Conservation (phyloP, 192 early-diverging fungal species). For the Entomortierella lignicola region DNA sequence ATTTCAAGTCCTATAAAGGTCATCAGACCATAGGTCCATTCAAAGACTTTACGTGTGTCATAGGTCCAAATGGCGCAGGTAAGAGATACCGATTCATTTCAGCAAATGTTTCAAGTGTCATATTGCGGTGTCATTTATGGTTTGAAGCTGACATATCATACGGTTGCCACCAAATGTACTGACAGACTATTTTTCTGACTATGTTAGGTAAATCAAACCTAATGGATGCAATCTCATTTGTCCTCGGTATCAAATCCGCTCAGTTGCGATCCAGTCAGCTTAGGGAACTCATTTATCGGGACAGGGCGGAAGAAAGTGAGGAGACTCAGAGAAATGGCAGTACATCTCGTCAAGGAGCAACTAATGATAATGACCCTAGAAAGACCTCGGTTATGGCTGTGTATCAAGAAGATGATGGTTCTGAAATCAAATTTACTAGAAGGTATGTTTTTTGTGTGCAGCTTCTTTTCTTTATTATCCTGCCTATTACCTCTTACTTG, state of each 20-base stretch:
- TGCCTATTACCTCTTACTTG: too few relatives aligned
- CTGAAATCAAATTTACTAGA: slow-evolving; percentile 77
- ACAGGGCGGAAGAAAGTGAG: slow-evolving; percentile 63
- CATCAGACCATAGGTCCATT: slow-evolving; percentile 95
- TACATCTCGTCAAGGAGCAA: not conserved
- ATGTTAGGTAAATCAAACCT: slow-evolving; percentile 94
- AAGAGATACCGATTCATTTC: slow-evolving; percentile 7
- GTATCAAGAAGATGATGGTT: slow-evolving; percentile 75
- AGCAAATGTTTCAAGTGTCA: too few relatives aligned
- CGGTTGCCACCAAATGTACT: slow-evolving; percentile 36
- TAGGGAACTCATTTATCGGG: slow-evolving; percentile 91
- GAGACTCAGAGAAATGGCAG: slow-evolving; percentile 43
- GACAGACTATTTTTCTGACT: not conserved
- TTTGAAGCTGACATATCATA: not conserved
- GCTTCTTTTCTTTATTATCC: too few relatives aligned
- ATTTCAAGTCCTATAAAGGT: slow-evolving; percentile 99
- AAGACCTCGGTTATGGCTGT: slow-evolving; percentile 86
- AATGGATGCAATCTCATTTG: slow-evolving; percentile 99
- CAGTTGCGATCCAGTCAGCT: slow-evolving; percentile 92
- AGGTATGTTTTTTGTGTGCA: too few relatives aligned
- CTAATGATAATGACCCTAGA: slow-evolving; percentile 54
- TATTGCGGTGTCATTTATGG: too few relatives aligned
- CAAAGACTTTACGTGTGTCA: slow-evolving; percentile 92
- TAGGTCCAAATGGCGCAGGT: slow-evolving; percentile 98
- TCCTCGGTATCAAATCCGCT: slow-evolving; percentile 92